Base-by-base conservation (phyloP, 129 eudicot species). In the Silybum marianum region DNA sequence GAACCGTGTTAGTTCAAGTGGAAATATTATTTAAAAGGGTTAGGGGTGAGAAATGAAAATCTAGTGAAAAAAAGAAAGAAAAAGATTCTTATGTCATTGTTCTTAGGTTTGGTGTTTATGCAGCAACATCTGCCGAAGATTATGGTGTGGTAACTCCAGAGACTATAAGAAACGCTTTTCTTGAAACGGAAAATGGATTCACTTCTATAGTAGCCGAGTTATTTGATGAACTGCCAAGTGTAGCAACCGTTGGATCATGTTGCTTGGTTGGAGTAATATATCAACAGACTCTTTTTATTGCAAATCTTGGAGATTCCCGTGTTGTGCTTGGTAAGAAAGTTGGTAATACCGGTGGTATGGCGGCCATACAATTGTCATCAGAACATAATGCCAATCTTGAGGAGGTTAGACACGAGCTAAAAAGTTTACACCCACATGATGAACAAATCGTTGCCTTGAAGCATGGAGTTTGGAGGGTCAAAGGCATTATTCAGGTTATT, bases 401-500 rank as follows among this genome's bases (percentile, higher is more conserved):
- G 84, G 84, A 83, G 38, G 90, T 88, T 46, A 88, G 97, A 78
- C 82, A 70, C 40, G 93, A 91, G 81, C 85, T 91, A 40, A 82
- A 77, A 73, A 80, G 69, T 36, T 72, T 89, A 36, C 94, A 91
- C 75, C 97, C 97, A 19, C 67, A 88, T 80, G 97, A 91, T 82
- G 92, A 93, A 4, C 82, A 88, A 62, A 88, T 91, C 10, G 93
- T 89, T 62, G 88, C 84, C 73, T 74, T 89, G 71, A 91, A 88
- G 71, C 90, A 91, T 84, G 90, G 92, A 46, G 92, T 91, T 34
- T 91, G 97, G 97, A 84, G 91, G 78, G 97, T 91, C 34, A 91
- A 91, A 85, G 97, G 97, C 85, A 89, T 91, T 66, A 91, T 91
- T 87, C 97, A 91, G 97, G 97, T 91, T 81, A 74, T 72, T 66